Evolutionary conservation across 495 filamentous ascomycete species (phyloP).

Genomic region (Pseudevernia furfuracea): DNA sequence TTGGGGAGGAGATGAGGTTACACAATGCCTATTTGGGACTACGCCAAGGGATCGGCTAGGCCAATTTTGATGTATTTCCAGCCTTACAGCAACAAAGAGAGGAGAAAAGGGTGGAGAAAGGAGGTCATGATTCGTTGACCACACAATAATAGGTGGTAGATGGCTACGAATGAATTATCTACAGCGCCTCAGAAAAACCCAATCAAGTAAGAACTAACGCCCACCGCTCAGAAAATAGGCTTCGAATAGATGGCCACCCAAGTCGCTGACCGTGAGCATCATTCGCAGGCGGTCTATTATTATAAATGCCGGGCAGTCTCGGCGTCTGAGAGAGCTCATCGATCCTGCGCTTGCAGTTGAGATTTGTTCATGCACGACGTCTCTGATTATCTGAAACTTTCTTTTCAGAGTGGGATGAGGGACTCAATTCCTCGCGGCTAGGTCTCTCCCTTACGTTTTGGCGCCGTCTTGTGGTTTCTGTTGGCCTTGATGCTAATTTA

Average conservation of each 20-base stretch:
- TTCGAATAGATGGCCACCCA: too few relatives aligned
- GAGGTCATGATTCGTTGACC: too few relatives aligned
- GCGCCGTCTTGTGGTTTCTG: background rate
- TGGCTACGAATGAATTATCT: too few relatives aligned
- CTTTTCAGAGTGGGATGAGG: background rate
- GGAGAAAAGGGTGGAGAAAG: background rate
- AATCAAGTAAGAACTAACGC: too few relatives aligned
- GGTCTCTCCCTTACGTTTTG: background rate
- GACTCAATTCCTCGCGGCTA: background rate
- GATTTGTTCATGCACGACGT: background rate
- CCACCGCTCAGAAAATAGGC: too few relatives aligned
- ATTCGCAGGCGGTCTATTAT: too few relatives aligned
- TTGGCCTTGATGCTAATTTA: background rate
- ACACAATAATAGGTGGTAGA: too few relatives aligned
- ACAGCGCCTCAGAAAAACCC: background rate
- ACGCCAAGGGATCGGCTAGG: background rate
- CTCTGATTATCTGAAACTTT: background rate
- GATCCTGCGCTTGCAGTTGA: background rate
- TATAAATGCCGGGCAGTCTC: too few relatives aligned
- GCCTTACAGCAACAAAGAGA: background rate
- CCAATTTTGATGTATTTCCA: background rate
- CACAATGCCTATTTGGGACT: background rate
- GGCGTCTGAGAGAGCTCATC: too few relatives aligned
- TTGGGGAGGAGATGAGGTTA: background rate
- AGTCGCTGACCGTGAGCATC: too few relatives aligned